Conservation (phyloP, 2,329 filamentous ascomycete species). For the Claviceps sp. region DNA sequence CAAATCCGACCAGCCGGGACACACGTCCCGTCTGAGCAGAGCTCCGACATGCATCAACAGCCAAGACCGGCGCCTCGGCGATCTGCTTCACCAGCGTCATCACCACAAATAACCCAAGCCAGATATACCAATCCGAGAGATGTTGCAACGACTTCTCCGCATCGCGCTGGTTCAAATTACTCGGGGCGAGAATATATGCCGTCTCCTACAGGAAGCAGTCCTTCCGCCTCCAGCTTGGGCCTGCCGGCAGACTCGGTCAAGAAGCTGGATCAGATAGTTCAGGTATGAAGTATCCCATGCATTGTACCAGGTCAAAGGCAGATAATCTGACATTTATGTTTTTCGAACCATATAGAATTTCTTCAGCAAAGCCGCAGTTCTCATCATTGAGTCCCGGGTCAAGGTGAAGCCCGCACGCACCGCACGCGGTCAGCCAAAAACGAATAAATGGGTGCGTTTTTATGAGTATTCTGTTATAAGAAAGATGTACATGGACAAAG, state of each 20-base stretch:
- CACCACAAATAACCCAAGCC: conserved; percentile 50
- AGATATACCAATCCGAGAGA: conserved; percentile 67
- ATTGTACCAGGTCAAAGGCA: background rate
- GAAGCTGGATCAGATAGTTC: conserved; percentile 87
- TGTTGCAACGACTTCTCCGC: conserved; percentile 25
- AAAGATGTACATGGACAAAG: background rate
- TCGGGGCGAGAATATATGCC: conserved; percentile 25
- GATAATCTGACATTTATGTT: background rate
- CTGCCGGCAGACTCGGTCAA: conserved; percentile 54
- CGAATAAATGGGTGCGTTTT: conserved; percentile 73
- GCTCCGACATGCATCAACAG: conserved; percentile 68
- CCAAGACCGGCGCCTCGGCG: conserved; percentile 60
- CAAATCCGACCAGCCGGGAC: background rate
- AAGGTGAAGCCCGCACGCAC: conserved; percentile 42
- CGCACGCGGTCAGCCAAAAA: conserved; percentile 36
- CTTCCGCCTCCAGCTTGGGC: conserved; percentile 31
- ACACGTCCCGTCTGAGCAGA: background rate
- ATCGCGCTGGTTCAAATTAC: conserved; percentile 30
- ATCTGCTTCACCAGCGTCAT: conserved; percentile 54
- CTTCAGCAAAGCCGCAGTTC: conserved; percentile 72
- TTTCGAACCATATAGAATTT: conserved; percentile 53
- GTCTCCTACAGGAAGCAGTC: conserved; percentile 35
- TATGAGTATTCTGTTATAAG: background rate
- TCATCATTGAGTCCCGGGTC: conserved; percentile 71
- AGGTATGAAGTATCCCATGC: conserved; percentile 38